phyloP scores from a whole-genome alignment of 1,139 yeast genomes.

The Wickerhamomyces sp. region DNA sequence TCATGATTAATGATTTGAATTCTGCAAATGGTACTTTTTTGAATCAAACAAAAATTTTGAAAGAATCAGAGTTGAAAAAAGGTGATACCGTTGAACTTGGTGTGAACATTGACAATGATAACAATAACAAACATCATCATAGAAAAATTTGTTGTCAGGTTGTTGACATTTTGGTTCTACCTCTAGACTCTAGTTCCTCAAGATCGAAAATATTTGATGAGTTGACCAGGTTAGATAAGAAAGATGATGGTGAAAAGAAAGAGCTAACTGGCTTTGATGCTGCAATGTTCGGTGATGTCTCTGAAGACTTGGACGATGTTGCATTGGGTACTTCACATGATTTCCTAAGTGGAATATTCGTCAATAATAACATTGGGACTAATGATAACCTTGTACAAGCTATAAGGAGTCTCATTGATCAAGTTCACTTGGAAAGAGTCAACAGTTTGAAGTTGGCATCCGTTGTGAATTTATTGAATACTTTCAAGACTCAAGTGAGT shows the following conservation, averaged over 20 bases:
- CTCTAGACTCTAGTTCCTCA: conserved; percentile 25
- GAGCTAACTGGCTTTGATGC: conserved; percentile 47
- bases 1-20: conserved; percentile 79
- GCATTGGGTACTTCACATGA: conserved; percentile 52
- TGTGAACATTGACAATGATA: conserved; percentile 78
- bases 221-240: conserved; percentile 10
- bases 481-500: conserved; percentile 26
- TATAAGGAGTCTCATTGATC: conserved; percentile 39
- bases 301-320: conserved; percentile 52
- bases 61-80: conserved; percentile 56
- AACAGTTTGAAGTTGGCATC: conserved; percentile 40
- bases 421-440: conserved; percentile 39
- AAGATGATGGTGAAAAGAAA: conserved; percentile 1
- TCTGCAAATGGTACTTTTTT: conserved; percentile 94
- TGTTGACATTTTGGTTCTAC: conserved; percentile 62
- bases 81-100: conserved; percentile 88
- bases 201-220: conserved; percentile 13
- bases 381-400: conserved; percentile 48
- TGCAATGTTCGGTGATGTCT: conserved; percentile 76
- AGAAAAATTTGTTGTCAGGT: conserved; percentile 79
- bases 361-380: conserved; percentile 55
- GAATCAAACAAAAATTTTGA: conserved; percentile 64
- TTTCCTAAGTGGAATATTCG: conserved; percentile 56
- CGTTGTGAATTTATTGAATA: conserved; percentile 32
- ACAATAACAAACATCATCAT: conserved; percentile 49